phyloP scores from a whole-genome alignment of 2,329 filamentous ascomycete species.

The Fusarium globosum region DNA sequence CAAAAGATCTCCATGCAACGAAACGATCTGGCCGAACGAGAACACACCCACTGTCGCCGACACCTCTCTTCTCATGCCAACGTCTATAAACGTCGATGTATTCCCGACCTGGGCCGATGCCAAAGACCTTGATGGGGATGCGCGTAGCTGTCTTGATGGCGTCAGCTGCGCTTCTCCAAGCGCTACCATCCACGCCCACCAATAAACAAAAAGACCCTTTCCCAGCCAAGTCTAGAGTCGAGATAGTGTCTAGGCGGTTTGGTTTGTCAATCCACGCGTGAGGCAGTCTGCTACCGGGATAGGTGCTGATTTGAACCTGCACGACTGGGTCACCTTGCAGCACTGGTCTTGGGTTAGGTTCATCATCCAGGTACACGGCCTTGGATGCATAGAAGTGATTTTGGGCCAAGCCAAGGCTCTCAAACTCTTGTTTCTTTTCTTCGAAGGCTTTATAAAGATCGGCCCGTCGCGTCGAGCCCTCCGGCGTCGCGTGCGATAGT shows the following conservation, averaged over 20 bases:
- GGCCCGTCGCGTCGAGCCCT: not conserved
- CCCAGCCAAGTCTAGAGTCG: not conserved
- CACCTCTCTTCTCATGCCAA: not conserved
- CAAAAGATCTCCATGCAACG: not conserved
- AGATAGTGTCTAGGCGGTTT: too few species aligned
- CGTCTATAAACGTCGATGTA: not conserved
- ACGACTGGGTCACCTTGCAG: not conserved
- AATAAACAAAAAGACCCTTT: not conserved
- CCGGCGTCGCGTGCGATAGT: not conserved
- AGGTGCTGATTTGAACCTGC: not conserved
- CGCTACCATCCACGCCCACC: accelerated
- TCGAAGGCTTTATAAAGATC: accelerated
- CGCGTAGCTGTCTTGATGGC: accelerated
- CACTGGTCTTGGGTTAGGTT: not conserved
- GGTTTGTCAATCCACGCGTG: not conserved
- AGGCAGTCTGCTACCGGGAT: not conserved
- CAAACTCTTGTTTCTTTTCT: not conserved
- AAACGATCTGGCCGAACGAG: not conserved
- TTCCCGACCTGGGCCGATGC: not conserved
- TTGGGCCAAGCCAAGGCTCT: not conserved
- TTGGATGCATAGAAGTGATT: not conserved
- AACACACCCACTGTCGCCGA: not conserved
- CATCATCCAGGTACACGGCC: not conserved
- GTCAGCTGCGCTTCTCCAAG: not conserved
- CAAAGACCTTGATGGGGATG: not conserved